These are phyloP conservation scores for Rhytidhysteron rufulum DNA, from an alignment of 2,329 filamentous ascomycete genomes.

Conservation along the genomic window DNA sequence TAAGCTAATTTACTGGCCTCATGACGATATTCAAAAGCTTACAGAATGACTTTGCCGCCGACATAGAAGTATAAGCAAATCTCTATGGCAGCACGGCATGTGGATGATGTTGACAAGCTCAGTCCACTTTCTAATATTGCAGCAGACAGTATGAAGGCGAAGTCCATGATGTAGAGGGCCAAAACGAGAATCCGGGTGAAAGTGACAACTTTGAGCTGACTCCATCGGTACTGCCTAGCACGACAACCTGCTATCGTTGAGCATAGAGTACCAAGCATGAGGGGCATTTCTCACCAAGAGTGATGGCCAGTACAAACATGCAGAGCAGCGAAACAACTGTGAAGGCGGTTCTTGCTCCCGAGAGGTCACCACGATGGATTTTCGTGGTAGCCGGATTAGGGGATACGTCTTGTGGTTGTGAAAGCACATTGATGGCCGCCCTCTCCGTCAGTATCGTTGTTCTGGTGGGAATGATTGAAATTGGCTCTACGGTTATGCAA, in stretches of 20 bases:
- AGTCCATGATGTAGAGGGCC: constrained; percentile 30
- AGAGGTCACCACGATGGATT: constrained; percentile 1
- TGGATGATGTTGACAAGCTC: constrained; percentile 16
- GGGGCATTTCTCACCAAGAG: constrained; percentile 16
- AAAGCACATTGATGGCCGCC: no score
- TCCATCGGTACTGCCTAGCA: constrained; percentile 12
- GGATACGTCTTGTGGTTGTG: no score
- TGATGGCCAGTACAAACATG: constrained; percentile 22
- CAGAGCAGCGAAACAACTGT: constrained; percentile 18
- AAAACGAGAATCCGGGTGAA: constrained; percentile 32
- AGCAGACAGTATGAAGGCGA: constrained; percentile 32
- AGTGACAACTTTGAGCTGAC: constrained; percentile 17
- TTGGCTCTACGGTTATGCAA: no score
- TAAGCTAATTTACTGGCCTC: constrained; percentile 9
- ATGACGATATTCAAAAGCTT: constrained; percentile 13
- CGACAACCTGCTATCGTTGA: constrained; percentile 20
- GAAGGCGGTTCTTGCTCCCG: constrained; percentile 10
- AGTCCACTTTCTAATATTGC: constrained; percentile 30
- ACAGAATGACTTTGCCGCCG: constrained; percentile 28
- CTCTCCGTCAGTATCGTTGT: no score
- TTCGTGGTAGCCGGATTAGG: neutral
- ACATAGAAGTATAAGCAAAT: constrained; percentile 38
- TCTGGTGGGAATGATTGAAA: no score
- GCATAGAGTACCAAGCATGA: neutral
- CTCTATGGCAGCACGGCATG: constrained; percentile 33